Conservation (phyloP, 202 grass and related monocot species). For the Eragrostis tef region DNA sequence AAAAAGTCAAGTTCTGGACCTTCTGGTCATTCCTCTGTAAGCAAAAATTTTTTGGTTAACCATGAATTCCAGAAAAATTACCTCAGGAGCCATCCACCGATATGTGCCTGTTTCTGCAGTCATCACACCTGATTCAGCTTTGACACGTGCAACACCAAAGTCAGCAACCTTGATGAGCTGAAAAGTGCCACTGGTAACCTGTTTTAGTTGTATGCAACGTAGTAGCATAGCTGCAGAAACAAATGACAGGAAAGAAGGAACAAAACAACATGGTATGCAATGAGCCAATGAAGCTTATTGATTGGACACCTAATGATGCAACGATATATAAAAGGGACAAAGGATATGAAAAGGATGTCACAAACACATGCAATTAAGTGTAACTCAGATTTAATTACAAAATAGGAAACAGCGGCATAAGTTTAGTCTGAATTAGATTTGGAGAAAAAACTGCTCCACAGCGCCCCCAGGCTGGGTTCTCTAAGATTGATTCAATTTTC, state of each 20-base stretch:
- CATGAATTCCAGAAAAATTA: conserved; percentile 28
- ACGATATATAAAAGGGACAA: not conserved
- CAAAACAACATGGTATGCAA: not conserved
- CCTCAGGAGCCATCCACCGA: conserved; percentile 85
- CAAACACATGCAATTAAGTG: not conserved
- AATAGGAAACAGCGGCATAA: not conserved
- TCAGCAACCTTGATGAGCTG: conserved; percentile 77
- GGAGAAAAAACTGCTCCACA: not conserved
- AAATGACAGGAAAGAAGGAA: not conserved
- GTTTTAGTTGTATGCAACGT: not conserved
- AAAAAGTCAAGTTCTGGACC: not conserved
- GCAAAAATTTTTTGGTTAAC: not conserved
- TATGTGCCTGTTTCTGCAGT: conserved; percentile 82
- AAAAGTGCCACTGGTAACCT: not conserved
- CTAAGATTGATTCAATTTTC: not conserved
- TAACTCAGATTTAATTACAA: not conserved
- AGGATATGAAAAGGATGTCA: not conserved
- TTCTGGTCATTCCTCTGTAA: not conserved
- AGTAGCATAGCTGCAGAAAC: not conserved
- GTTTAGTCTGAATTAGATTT: not conserved
- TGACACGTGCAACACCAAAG: conserved; percentile 81
- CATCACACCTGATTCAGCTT: conserved; percentile 70
- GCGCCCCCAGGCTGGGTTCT: not conserved
- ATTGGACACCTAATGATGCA: not conserved
- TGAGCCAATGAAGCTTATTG: not conserved